phyloP scores from a whole-genome alignment of 371 early-diverging fungal genomes.

The Thermomucor indicae-seudaticae region DNA sequence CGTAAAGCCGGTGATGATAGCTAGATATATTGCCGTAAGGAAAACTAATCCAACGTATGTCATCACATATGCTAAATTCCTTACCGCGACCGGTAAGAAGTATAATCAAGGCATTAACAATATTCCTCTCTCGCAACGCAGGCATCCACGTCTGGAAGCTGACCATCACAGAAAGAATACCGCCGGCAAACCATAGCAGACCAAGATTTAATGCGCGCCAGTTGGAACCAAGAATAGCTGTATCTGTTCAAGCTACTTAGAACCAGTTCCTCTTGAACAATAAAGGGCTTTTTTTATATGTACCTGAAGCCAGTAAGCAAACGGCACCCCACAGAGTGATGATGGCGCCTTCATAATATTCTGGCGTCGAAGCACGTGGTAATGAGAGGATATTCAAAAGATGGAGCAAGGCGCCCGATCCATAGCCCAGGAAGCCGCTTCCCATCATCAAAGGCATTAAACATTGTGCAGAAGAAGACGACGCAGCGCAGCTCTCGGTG shows the following conservation, averaged over 20 bases:
- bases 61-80: not conserved
- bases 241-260: conserved; percentile 7
- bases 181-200: conserved; percentile 25
- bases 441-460: conserved; percentile 36
- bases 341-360: conserved; percentile 42
- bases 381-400: conserved; percentile 26
- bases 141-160: conserved; percentile 25
- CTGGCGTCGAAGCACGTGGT: conserved; percentile 37
- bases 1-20: conserved; percentile 11
- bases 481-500: conserved; percentile 22
- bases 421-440: conserved; percentile 36
- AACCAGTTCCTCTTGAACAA: not conserved
- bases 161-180: conserved; percentile 16
- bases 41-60: not conserved
- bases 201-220: conserved; percentile 21
- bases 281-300: not conserved
- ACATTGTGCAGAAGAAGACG: conserved; percentile 11
- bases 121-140: conserved; percentile 18
- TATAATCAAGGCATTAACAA: conserved; percentile 19
- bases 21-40: not conserved
- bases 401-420: conserved; percentile 29
- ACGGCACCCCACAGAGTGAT: conserved; percentile 33
- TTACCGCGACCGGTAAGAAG: conserved; percentile 21
- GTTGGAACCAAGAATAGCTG: conserved; percentile 15
- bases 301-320: conserved; percentile 11